Evolutionary conservation across 768 basidiomycete genomes (phyloP).

Genomic region (Amanita thiersii): DNA sequence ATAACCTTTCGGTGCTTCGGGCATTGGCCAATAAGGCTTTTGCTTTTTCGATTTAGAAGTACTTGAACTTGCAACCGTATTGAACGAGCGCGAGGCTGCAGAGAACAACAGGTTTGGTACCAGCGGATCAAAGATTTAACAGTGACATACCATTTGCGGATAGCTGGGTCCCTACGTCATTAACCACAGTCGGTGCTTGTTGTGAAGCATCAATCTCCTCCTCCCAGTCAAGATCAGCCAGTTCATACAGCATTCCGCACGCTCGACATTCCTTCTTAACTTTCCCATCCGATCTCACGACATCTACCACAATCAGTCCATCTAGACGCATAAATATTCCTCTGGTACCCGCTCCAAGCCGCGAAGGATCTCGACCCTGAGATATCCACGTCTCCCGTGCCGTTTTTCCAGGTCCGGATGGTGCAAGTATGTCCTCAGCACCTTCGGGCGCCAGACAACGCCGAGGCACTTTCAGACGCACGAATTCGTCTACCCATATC

Average conservation of each 20-base stretch:
- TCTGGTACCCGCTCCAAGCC: slow-evolving; percentile 47
- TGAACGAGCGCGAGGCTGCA: no score
- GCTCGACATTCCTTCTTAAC: slow-evolving; percentile 54
- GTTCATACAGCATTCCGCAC: slow-evolving; percentile 70
- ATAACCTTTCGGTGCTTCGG: slow-evolving; percentile 59
- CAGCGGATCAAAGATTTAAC: background rate
- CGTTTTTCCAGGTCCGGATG: slow-evolving; percentile 48
- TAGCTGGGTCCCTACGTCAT: background rate
- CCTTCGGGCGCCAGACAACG: slow-evolving; percentile 62
- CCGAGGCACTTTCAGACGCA: slow-evolving; percentile 68
- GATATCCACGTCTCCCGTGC: slow-evolving; percentile 18
- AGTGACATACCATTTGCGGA: background rate
- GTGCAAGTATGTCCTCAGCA: slow-evolving; percentile 46
- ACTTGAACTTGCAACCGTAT: no score
- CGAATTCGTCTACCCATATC: slow-evolving; percentile 81
- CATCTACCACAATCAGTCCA: slow-evolving; percentile 56
- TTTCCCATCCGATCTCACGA: slow-evolving; percentile 29
- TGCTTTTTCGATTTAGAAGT: no score
- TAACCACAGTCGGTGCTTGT: background rate
- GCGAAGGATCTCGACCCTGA: slow-evolving; percentile 17
- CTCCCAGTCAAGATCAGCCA: slow-evolving; percentile 71
- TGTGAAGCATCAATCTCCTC: no score
- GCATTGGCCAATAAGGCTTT: slow-evolving; percentile 33
- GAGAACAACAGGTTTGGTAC: no score
- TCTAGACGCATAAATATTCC: slow-evolving; percentile 70